These are phyloP conservation scores for Ensete glaucum DNA, from an alignment of 176 grass and related monocot species.

Conservation along the genomic window DNA sequence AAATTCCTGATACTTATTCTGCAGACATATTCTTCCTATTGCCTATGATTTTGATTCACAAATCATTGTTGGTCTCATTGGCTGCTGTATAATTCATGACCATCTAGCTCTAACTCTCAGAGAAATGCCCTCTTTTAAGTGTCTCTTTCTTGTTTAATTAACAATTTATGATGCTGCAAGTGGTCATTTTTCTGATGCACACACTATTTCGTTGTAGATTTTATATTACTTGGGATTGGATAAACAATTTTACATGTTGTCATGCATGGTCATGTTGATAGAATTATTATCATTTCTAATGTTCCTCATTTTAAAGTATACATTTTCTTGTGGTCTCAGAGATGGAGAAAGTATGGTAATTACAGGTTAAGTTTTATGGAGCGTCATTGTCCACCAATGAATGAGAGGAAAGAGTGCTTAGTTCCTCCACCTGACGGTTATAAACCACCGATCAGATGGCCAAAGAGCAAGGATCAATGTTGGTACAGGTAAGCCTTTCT, in stretches of 20 bases:
- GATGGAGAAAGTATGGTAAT: slow-evolving; percentile 77
- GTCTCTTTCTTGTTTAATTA: not conserved
- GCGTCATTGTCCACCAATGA: slow-evolving; percentile 72
- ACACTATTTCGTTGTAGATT: not conserved
- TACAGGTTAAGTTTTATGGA: slow-evolving; percentile 97
- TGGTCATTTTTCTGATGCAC: not conserved
- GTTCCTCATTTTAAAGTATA: not conserved
- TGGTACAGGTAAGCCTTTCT: slow-evolving; percentile 56
- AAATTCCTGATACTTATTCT: too few species aligned
- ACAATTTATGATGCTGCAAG: not conserved
- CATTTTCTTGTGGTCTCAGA: slow-evolving; percentile 26
- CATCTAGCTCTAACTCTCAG: not conserved
- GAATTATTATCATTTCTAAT: not conserved
- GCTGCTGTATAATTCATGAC: not conserved
- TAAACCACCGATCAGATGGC: slow-evolving; percentile 90
- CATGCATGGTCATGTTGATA: too few species aligned
- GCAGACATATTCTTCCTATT: too few species aligned
- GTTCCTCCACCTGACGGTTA: slow-evolving; percentile 75
- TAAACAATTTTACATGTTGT: not conserved
- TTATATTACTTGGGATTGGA: not conserved
- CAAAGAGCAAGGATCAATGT: slow-evolving; percentile 93
- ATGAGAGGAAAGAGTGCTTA: slow-evolving; percentile 64
- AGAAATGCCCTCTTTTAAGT: not conserved
- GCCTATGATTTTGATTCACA: not conserved
- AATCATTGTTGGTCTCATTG: not conserved